Conservation (phyloP, 2,329 filamentous ascomycete genomes). For the Cercospora janseana region DNA sequence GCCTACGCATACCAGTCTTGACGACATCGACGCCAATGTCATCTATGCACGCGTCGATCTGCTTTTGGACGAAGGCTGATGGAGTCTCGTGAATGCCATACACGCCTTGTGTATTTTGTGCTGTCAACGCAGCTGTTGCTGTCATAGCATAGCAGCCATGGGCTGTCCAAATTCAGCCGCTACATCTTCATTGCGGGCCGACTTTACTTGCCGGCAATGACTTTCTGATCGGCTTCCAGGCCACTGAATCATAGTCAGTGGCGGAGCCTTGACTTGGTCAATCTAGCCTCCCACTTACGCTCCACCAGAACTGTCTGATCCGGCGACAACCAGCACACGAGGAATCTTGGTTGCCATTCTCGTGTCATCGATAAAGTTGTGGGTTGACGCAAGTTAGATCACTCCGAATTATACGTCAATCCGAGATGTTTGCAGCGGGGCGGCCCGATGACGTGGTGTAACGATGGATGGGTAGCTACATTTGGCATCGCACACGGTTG, state of each 20-base stretch:
- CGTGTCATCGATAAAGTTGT: background rate
- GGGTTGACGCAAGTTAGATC: conserved; percentile 8
- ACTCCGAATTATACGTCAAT: conserved; percentile 3
- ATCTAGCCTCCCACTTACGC: conserved; percentile 59
- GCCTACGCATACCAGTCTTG: conserved; percentile 69
- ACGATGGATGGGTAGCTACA: background rate
- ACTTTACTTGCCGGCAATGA: conserved; percentile 52
- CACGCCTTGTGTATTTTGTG: conserved; percentile 87
- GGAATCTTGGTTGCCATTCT: conserved; percentile 31
- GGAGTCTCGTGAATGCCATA: conserved; percentile 77
- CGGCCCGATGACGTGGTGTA: conserved; percentile 14
- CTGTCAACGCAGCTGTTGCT: conserved; percentile 91
- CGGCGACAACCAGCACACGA: conserved; percentile 76
- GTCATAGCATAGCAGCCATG: conserved; percentile 97
- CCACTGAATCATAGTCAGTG: conserved; percentile 56
- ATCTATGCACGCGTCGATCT: conserved; percentile 78
- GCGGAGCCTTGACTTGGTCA: background rate
- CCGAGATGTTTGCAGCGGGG: conserved; percentile 14
- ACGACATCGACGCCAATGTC: conserved; percentile 88
- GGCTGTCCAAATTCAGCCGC: conserved; percentile 43
- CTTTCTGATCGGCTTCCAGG: conserved; percentile 93
- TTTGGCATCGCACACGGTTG: background rate
- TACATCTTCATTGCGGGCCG: background rate
- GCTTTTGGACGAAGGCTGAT: conserved; percentile 73
- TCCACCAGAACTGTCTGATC: conserved; percentile 87